Evolutionary conservation across 495 filamentous ascomycete genomes (phyloP), one percentile per base, ranked within the genome.

Genomic region (Rusavskia elegans): DNA sequence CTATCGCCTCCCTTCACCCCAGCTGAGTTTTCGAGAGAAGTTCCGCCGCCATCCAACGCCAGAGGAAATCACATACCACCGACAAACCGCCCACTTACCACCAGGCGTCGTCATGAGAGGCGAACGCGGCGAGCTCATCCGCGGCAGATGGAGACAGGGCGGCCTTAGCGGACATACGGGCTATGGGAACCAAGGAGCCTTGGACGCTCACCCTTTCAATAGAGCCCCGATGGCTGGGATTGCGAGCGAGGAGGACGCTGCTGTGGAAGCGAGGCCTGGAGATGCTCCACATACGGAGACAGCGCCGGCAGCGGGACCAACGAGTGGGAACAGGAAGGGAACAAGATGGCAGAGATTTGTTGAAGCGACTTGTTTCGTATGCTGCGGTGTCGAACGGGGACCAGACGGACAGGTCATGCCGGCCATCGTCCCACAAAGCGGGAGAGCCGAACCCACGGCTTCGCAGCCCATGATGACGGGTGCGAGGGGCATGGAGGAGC

Each of bases 81-180:
- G 44, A 21, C 59, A 59, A 48, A 59, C 52, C 21, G 32, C 39
- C 23, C 30, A 49, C 19, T 45, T 61, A 41, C 59, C 59, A 14
- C 52, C 42, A 10, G 59, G 59, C 32, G 54, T 59, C 0, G 46
- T 62, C 13, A 62, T 62, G 59, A 53, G 59, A 56, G 59, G 59
- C 20, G 57, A 59, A 19, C 35, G 51, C n/a, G 59, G 59, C 6
- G 56, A 52, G 35, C 51, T 61, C 10, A 53, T 59, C 32, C 36
- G 54, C 8, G 53, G 56, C 25, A 54, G 36, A 50, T 50, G 25
- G 27, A 50, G 30, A 23, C 19, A 46, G 23, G 48, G 30, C 11
- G 48, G 29, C 6, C 48, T 21, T 7, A 50, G 48, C 19, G 48
- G 48, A 3, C 48, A 50, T 37, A 46, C 44, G 23, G 44, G 44